Evolutionary conservation across 2,329 filamentous ascomycete genomes (phyloP), one percentile per base, ranked within the genome.

Genomic region (Aspergillus japonicus): DNA sequence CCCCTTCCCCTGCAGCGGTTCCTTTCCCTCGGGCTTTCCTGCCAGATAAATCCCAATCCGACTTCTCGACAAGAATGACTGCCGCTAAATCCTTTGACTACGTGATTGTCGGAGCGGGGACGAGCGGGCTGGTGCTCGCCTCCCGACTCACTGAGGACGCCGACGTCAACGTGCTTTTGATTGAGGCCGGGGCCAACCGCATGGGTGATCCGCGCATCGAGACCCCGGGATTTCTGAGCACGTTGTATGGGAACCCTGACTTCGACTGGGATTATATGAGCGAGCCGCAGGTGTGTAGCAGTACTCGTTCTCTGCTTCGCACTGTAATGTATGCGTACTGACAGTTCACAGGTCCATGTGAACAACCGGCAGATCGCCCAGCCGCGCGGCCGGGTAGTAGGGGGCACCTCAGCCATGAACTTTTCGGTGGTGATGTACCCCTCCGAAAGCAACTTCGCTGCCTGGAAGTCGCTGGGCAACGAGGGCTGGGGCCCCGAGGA

Each of bases 341-440:
- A 54, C n/a, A 10, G 47, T 47, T 16, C 49, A 23, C 23, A 69
- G 65, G 50, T 59, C 44, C 60, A 67, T 39, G 75, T 80, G 6
- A 74, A 75, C 16, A 73, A 75, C 21, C 75, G 80, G 2, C 66
- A 73, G 2, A 78, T 82, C 16, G 59, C 68, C 3, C 78, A 81
- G 49, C 77, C 77, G 24, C 75, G 81, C 2, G 82, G 80, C 50
- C 80, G 80, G 51, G 78, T 82, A 0, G 73, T 84, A 0, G 82
- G 82, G 6, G 82, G 82, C 11, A 78, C 76, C 14, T 79, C 72
- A 10, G 75, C 79, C 2, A 59, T 83, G 42, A 82, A 83, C 62
- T 78, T 81, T 50, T 71, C 70, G 16, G 51, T 59, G 2, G 24
- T 64, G 26, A 50, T 66, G 39, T 68, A 66, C n/a, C 64, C 64